Evolutionary conservation across 1,284 basidiomycete genomes (phyloP), one percentile per base, ranked within the genome.

Genomic region (Fomitopsis pinicola): DNA sequence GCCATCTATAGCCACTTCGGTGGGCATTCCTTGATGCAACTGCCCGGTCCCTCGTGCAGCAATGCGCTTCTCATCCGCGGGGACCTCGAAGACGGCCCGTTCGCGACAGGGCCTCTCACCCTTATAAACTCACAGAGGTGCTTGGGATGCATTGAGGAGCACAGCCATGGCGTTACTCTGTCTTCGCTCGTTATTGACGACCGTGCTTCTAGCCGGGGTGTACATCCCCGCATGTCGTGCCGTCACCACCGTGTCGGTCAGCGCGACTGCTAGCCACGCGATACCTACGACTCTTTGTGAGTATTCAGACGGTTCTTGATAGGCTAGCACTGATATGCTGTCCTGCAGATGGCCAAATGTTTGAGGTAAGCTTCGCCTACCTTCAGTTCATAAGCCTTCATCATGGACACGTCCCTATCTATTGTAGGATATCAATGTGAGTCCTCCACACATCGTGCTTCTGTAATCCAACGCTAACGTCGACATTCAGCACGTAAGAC

Each of bases 361-460:
- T 74, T 61, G 76, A 78, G 69, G 76, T 75, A 65, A 46, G 38
- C 46, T 38, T 19, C 45, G 19, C 40, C 28, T 26, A 4, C 14
- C 26, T 50, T 22, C 19, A 3, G 2, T 4, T 14, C 42, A 8
- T 2, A n/a, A 22, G 14, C 35, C 14, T 36, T 26, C 52, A 3
- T 38, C 40, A 42, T 28, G 3, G 35, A 22, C 30, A 53, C 55
- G 33, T 38, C 53, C 59, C 55, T 30, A 38, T 44, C 12, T 36
- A 17, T 62, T 12, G 48, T 59, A 77, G 76, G 76, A 78, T 63
- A 78, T 78, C 57, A 77, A 74, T 58, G 76, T 78, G 59, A 66
- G 76, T 3, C 28, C n/a, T 44, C 7, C 28, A 1, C 26, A 6
- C 17, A 30, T 26, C 36, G 15, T 42, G 12, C 36, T 55, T 19